Percentiles rank a stretch among this genome's conserved stretches.
phyloP scores from a whole-genome alignment of 345 rosid species.

The Nephelium lappaceum region DNA sequence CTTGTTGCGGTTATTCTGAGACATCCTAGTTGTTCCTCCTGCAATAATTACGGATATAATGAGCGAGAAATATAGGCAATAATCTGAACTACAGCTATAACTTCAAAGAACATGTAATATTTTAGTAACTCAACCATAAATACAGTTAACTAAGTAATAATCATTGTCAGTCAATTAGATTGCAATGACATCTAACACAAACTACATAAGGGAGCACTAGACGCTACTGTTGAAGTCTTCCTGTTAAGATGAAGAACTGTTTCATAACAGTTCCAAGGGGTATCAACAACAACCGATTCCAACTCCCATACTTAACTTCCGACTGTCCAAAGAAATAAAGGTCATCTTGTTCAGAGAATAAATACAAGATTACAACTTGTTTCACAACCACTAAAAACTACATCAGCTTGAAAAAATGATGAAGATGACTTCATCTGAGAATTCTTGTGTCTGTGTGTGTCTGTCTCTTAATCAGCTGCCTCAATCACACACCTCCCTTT shows the following conservation, averaged over 20 bases:
- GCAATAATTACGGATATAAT: slow-evolving; percentile 14
- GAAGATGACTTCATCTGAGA: neutral
- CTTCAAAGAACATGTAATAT: neutral
- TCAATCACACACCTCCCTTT: neutral
- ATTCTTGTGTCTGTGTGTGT: neutral
- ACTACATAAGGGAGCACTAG: slow-evolving; percentile 1
- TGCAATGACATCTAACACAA: neutral
- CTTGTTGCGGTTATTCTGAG: slow-evolving; percentile 36
- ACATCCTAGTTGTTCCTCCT: slow-evolving; percentile 34
- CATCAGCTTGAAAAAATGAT: neutral
- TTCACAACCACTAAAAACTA: neutral
- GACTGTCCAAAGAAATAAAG: neutral
- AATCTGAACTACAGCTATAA: slow-evolving; percentile 12
- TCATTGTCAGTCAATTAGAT: neutral
- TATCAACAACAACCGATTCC: neutral
- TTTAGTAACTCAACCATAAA: neutral
- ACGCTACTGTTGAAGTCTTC: neutral
- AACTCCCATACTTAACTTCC: neutral
- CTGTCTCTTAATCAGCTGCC: neutral
- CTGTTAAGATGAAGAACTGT: slow-evolving; percentile 1
- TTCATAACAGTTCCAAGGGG: neutral
- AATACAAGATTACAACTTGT: neutral
- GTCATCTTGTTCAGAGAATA: neutral
- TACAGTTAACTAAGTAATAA: neutral
- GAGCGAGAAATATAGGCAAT: neutral